A percentile compares a stretch with the other conserved stretches of the same genome.
These are phyloP conservation scores for Maudiozyma serrabonitensis DNA, from an alignment of 805 yeast genomes.

Conservation along the genomic window DNA sequence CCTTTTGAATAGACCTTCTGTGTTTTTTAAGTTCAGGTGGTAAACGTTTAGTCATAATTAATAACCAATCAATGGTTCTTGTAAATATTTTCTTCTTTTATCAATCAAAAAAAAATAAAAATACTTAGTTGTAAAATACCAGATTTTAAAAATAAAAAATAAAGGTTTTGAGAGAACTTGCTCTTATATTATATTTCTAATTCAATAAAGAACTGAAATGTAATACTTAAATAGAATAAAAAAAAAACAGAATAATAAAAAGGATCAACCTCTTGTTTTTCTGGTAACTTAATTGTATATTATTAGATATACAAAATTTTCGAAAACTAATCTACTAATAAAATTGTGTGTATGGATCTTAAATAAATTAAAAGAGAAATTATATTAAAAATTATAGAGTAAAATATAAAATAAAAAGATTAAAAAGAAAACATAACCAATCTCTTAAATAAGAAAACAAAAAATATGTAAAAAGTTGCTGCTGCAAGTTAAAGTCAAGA, in stretches of 20 bases:
- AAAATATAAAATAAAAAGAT: no score
- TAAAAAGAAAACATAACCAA: no score
- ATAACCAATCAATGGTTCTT: neutral
- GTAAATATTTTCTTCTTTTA: neutral
- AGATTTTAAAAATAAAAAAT: neutral
- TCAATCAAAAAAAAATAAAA: neutral
- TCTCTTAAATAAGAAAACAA: no score
- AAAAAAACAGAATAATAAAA: neutral
- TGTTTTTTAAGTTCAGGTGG: slow-evolving; percentile 40
- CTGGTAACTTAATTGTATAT: no score
- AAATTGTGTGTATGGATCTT: no score
- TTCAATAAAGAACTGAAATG: neutral
- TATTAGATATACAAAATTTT: no score
- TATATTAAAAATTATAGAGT: no score
- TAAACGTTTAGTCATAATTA: slow-evolving; percentile 6
- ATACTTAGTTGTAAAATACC: neutral
- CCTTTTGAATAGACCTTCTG: slow-evolving; percentile 56
- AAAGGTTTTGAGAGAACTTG: neutral
- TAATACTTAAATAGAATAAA: no score
- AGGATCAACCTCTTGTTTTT: neutral
- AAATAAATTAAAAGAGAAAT: no score
- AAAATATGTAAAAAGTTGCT: no score
- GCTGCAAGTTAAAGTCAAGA: no score
- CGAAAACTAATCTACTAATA: no score
- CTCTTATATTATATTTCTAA: neutral